Conservation (phyloP, 495 filamentous ascomycete genomes). For the Aspergillus nanangensis region DNA sequence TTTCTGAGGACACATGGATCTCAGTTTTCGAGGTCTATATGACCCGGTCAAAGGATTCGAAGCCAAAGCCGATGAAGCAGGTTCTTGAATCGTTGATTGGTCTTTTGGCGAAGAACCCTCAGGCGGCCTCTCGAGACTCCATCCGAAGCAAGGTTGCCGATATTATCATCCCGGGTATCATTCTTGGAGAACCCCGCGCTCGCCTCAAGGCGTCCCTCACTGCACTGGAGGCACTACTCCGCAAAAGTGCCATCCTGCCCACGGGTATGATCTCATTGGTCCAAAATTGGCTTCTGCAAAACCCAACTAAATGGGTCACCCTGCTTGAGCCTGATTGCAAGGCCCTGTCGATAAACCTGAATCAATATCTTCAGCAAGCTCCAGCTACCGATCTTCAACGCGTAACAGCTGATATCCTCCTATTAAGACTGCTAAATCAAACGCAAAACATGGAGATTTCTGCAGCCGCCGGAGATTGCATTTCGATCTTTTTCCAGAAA, state of each 20-base stretch:
- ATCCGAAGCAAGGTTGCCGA: slow-evolving; percentile 21
- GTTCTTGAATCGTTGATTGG: slow-evolving; percentile 56
- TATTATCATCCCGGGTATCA: slow-evolving; percentile 29
- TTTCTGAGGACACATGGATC: slow-evolving; percentile 49
- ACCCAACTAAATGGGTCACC: slow-evolving; percentile 24
- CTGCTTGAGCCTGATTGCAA: slow-evolving; percentile 28
- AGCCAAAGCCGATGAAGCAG: slow-evolving; percentile 70
- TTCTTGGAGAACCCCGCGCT: slow-evolving; percentile 37
- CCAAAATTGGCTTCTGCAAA: slow-evolving; percentile 28
- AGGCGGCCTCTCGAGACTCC: slow-evolving; percentile 14
- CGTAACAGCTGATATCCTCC: slow-evolving; percentile 27
- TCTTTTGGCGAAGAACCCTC: slow-evolving; percentile 47
- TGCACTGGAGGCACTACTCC: slow-evolving; percentile 38
- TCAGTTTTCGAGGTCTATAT: slow-evolving; percentile 67
- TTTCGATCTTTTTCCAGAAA: slow-evolving; percentile 54
- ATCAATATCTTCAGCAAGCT: slow-evolving; percentile 11
- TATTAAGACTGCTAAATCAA: slow-evolving; percentile 34
- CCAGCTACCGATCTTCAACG: slow-evolving; percentile 5
- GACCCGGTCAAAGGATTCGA: slow-evolving; percentile 67
- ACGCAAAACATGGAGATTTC: slow-evolving; percentile 52
- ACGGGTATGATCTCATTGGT: slow-evolving; percentile 27
- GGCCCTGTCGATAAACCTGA: slow-evolving; percentile 18
- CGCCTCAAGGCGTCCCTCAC: slow-evolving; percentile 37
- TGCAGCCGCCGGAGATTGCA: slow-evolving; percentile 58
- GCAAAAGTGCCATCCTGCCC: slow-evolving; percentile 28